These are phyloP conservation scores for Byssothecium circinans DNA, from an alignment of 2,329 filamentous ascomycete genomes.

Conservation along the genomic window DNA sequence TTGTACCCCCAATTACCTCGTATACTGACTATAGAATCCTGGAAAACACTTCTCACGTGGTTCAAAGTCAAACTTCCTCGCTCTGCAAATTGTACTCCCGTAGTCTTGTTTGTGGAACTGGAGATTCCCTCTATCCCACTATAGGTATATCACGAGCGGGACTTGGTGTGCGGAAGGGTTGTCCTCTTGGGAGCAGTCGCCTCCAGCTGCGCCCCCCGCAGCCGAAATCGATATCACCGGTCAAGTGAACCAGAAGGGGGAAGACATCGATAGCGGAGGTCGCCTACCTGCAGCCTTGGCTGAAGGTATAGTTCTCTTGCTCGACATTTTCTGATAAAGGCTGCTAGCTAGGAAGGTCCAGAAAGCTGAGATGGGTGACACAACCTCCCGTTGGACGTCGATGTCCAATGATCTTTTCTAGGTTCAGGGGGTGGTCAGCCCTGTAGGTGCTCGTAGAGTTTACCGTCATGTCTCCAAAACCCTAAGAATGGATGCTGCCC, in stretches of 20 bases:
- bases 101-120: background rate
- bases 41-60: too few relatives aligned
- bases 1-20: too few relatives aligned
- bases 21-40: too few relatives aligned
- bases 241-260: constrained; percentile 6
- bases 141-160: constrained; percentile 6
- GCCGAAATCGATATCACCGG: constrained; percentile 1
- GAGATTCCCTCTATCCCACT: constrained; percentile 1
- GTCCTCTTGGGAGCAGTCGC: constrained; percentile 8
- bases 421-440: constrained; percentile 4
- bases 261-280: constrained; percentile 10
- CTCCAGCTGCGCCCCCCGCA: background rate
- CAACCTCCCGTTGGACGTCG: constrained; percentile 8
- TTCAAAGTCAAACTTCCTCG: too few relatives aligned
- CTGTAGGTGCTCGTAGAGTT: background rate
- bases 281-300: constrained; percentile 1
- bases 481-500: constrained; percentile 4
- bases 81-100: too few relatives aligned
- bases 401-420: constrained; percentile 4
- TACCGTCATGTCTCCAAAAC: constrained; percentile 3
- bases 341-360: constrained; percentile 10
- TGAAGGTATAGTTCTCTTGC: constrained; percentile 1
- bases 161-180: constrained; percentile 5
- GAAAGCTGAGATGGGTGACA: constrained; percentile 9
- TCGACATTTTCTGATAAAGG: constrained; percentile 2